phyloP scores from a whole-genome alignment of 768 basidiomycete genomes.

The Rickenella mellea region DNA sequence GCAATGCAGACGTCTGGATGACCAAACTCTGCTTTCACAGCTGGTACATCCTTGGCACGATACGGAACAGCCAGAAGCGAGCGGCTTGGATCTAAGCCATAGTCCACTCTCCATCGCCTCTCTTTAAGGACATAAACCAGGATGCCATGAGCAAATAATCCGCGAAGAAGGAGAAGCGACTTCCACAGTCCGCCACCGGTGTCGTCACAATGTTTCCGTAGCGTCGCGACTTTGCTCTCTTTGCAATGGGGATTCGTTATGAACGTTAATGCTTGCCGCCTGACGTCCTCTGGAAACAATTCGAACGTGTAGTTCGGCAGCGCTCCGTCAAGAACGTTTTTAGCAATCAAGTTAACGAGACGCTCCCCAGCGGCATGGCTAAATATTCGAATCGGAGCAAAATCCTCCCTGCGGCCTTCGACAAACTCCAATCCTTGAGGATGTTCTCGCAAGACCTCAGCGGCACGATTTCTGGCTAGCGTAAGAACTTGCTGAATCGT shows the following conservation, averaged over 20 bases:
- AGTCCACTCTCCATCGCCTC: conserved; percentile 42
- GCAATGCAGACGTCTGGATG: conserved; percentile 40
- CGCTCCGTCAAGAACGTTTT: no score
- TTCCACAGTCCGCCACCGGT: conserved; percentile 25
- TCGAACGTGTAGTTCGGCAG: no score
- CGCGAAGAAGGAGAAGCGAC: conserved; percentile 32
- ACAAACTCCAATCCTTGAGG: conserved; percentile 6
- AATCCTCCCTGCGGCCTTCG: conserved; percentile 8
- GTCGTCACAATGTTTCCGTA: conserved; percentile 1
- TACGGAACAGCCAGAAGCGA: conserved; percentile 43
- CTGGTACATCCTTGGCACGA: conserved; percentile 42
- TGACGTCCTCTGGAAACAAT: no score
- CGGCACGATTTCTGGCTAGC: conserved; percentile 16
- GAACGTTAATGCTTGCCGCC: no score
- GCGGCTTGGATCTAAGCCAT: conserved; percentile 33
- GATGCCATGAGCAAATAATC: conserved; percentile 32
- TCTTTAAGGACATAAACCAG: conserved; percentile 26
- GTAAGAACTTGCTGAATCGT: conserved; percentile 28
- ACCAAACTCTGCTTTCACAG: conserved; percentile 37
- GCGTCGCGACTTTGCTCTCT: not conserved
- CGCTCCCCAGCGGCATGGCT: no score
- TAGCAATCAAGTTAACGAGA: no score
- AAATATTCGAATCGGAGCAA: no score
- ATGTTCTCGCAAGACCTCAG: no score
- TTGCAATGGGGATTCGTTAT: no score